Evolutionary conservation across 1,284 basidiomycete genomes (phyloP).

Genomic region (Entoloma clypeatum): DNA sequence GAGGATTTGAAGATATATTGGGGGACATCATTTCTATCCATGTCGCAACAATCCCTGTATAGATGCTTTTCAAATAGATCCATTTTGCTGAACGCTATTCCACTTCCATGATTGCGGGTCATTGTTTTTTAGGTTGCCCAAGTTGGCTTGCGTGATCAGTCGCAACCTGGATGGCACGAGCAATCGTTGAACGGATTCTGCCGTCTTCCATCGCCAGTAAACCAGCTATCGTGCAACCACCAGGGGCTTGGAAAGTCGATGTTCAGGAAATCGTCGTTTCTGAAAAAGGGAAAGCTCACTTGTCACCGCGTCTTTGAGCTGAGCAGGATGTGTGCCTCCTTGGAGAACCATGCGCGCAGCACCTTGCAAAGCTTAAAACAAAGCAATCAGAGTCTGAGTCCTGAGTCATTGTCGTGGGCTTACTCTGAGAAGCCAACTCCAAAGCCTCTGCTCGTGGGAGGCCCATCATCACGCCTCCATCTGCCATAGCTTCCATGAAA

Average conservation of each 20-base stretch:
- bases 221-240: constrained; percentile 98
- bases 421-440: constrained; percentile 95
- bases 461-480: constrained; percentile 99
- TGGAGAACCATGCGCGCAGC: constrained; percentile 95
- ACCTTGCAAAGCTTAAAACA: constrained; percentile 81
- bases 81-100: background rate
- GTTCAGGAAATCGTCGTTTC: constrained; percentile 1
- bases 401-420: constrained; percentile 25
- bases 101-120: background rate
- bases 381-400: constrained; percentile 6
- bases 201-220: constrained; percentile 95
- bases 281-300: constrained; percentile 52
- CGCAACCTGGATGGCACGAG: constrained; percentile 91
- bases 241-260: constrained; percentile 74
- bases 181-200: constrained; percentile 90
- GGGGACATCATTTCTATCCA: constrained; percentile 16
- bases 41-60: background rate
- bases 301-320: constrained; percentile 96
- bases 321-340: constrained; percentile 87
- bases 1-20: constrained; percentile 21
- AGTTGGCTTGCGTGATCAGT: constrained; percentile 84
- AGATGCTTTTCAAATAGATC: background rate
- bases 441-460: constrained; percentile 90
- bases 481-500: constrained; percentile 97
- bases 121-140: constrained; percentile 56